Percentiles rank a stretch among this genome's conserved stretches.
These are phyloP conservation scores for Striga hermonthica DNA, from an alignment of 305 asterid species.

Conservation along the genomic window DNA sequence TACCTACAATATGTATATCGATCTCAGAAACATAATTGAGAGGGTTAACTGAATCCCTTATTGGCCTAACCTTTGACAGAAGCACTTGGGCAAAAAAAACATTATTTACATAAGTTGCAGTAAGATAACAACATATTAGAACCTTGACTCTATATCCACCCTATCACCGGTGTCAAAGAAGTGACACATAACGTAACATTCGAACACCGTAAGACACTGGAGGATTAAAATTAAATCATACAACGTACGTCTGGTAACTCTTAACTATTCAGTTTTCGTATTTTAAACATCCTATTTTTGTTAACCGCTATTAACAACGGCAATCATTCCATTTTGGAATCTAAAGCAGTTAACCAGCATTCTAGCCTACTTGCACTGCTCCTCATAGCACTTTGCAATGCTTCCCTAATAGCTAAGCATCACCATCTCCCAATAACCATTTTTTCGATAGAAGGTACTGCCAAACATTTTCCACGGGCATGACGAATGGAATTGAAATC, in stretches of 20 bases:
- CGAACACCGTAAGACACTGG: constrained; percentile 5
- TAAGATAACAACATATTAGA: constrained; percentile 8
- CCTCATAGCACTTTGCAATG: background rate
- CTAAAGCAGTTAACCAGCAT: background rate
- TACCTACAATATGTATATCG: constrained; percentile 47
- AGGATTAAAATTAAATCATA: background rate
- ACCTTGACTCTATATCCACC: background rate
- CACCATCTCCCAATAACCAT: background rate
- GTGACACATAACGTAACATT: constrained; percentile 5
- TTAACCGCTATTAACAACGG: constrained; percentile 1
- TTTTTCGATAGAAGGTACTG: background rate
- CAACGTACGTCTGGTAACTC: no score
- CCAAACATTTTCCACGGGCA: constrained; percentile 3
- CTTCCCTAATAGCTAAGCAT: background rate
- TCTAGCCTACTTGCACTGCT: background rate
- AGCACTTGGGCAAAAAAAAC: background rate
- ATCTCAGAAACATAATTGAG: constrained; percentile 7
- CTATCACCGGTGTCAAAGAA: constrained; percentile 18
- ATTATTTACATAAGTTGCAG: constrained; percentile 13
- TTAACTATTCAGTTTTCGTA: no score
- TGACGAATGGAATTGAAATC: background rate
- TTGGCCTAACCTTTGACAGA: background rate
- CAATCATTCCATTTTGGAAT: background rate
- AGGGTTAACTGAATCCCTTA: background rate
- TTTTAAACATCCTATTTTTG: no score